Evolutionary conservation across 495 filamentous ascomycete genomes (phyloP).

Genomic region (Penicillium samsonianum): DNA sequence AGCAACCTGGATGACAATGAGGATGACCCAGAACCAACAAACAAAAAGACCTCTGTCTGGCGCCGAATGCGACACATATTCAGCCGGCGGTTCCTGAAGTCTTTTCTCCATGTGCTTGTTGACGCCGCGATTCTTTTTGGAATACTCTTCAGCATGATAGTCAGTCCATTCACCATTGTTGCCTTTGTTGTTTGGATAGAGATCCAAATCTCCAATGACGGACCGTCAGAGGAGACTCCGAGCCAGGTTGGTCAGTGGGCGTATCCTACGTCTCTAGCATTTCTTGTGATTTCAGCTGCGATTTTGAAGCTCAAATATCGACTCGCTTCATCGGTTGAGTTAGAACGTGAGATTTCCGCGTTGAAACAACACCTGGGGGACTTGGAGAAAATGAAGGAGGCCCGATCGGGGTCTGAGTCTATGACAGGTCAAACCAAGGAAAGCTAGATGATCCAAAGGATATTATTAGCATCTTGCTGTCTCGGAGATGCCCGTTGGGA

Average conservation of each 20-base stretch:
- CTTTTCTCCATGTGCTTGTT: constrained; percentile 13
- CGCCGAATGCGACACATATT: constrained; percentile 11
- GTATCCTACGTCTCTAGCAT: constrained; percentile 28
- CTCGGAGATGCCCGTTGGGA: not conserved
- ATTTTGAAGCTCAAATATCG: constrained; percentile 33
- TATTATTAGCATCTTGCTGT: not conserved
- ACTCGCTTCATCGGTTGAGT: constrained; percentile 28
- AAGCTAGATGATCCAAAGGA: not conserved
- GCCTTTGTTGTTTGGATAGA: constrained; percentile 40
- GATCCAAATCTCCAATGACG: constrained; percentile 36
- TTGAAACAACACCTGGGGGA: constrained; percentile 18
- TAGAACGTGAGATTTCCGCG: constrained; percentile 29
- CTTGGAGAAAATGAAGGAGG: constrained; percentile 22
- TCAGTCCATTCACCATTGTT: constrained; percentile 36
- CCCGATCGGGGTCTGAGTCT: not conserved
- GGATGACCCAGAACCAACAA: not conserved
- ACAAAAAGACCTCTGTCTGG: not conserved
- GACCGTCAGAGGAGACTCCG: constrained; percentile 32
- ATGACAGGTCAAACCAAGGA: not conserved
- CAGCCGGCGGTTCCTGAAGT: constrained; percentile 14
- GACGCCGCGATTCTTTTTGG: constrained; percentile 28
- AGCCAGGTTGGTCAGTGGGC: constrained; percentile 41
- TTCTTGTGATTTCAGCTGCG: constrained; percentile 32
- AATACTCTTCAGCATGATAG: constrained; percentile 34
- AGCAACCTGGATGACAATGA: not conserved